Evolutionary conservation across 495 filamentous ascomycete species (phyloP).

Genomic region (Penicillium malachiteum): DNA sequence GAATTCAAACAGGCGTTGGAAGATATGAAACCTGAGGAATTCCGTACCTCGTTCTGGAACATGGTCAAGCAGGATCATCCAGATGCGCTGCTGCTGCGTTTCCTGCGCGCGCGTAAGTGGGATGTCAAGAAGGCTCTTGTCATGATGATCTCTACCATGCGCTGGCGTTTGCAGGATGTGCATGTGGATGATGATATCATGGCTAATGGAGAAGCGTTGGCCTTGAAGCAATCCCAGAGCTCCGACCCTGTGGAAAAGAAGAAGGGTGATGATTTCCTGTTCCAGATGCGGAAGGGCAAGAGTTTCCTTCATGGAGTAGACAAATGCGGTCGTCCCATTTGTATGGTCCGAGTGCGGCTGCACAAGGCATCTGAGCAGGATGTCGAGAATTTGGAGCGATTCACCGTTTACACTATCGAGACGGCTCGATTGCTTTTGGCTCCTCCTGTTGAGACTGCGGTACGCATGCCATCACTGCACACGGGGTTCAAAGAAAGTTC

Average conservation of each 20-base stretch:
- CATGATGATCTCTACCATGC: constrained; percentile 93
- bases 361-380: constrained; percentile 81
- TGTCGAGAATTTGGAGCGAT: constrained; percentile 76
- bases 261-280: constrained; percentile 77
- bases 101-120: constrained; percentile 93
- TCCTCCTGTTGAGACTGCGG: constrained; percentile 85
- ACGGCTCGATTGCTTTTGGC: constrained; percentile 79
- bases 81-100: constrained; percentile 82
- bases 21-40: constrained; percentile 69
- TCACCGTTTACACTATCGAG: constrained; percentile 93
- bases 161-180: constrained; percentile 79
- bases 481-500: constrained; percentile 1
- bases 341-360: constrained; percentile 76
- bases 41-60: constrained; percentile 83
- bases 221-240: constrained; percentile 58
- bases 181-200: constrained; percentile 88
- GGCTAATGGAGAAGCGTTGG: constrained; percentile 67
- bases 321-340: constrained; percentile 82
- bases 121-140: constrained; percentile 88
- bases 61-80: constrained; percentile 98
- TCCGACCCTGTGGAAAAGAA: constrained; percentile 56
- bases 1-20: constrained; percentile 79
- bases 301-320: constrained; percentile 89
- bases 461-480: constrained; percentile 47
- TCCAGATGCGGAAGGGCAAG: constrained; percentile 88